Evolutionary conservation across 768 basidiomycete species (phyloP).

Genomic region (Rickenella mellea): DNA sequence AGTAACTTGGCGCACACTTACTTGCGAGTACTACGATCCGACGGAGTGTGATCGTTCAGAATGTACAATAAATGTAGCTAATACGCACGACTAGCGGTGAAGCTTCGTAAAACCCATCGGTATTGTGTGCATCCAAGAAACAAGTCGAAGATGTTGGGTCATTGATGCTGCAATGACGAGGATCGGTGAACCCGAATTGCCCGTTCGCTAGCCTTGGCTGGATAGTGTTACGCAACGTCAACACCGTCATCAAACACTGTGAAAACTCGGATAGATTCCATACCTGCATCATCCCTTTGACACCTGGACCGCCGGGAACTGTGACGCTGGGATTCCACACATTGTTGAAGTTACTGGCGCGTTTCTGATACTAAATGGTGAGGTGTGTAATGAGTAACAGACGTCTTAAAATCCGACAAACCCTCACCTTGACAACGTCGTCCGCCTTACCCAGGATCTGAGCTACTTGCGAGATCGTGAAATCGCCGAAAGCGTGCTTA

Average conservation of each 20-base stretch:
- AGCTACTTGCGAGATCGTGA: slow-evolving; percentile 55
- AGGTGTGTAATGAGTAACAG: neutral
- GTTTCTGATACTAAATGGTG: slow-evolving; percentile 35
- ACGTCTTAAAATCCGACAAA: neutral
- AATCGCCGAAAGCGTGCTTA: slow-evolving; percentile 57
- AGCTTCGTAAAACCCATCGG: slow-evolving; percentile 59
- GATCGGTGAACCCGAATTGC: slow-evolving; percentile 55
- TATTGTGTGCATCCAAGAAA: slow-evolving; percentile 43
- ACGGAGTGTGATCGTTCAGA: neutral
- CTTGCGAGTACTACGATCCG: slow-evolving; percentile 43
- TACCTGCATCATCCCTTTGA: slow-evolving; percentile 56
- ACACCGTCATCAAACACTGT: neutral
- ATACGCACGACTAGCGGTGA: slow-evolving; percentile 49
- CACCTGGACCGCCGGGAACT: slow-evolving; percentile 35
- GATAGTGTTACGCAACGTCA: neutral
- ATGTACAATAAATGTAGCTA: neutral
- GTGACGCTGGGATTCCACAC: slow-evolving; percentile 50
- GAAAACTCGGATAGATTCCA: neutral
- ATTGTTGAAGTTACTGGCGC: slow-evolving; percentile 48
- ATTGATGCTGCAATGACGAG: slow-evolving; percentile 55
- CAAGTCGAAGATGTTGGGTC: slow-evolving; percentile 50
- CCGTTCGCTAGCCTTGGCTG: slow-evolving; percentile 49
- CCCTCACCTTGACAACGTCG: slow-evolving; percentile 42
- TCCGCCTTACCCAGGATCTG: slow-evolving; percentile 38
- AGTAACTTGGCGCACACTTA: slow-evolving; percentile 13